These are phyloP conservation scores for Alternaria arborescens DNA, from an alignment of 2,329 filamentous ascomycete genomes.

Conservation along the genomic window DNA sequence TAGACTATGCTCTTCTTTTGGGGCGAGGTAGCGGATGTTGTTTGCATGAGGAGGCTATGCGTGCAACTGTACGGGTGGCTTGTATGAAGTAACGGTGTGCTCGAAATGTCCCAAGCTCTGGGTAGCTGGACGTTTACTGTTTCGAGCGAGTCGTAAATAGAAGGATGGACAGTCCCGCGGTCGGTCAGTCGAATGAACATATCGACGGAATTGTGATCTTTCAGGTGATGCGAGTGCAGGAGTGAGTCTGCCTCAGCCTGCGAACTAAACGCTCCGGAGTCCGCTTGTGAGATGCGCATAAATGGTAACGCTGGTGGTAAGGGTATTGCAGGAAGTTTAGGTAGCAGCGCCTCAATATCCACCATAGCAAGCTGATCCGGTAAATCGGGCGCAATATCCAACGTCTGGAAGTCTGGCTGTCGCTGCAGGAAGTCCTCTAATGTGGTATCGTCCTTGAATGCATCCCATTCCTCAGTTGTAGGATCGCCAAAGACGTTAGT, in stretches of 20 bases:
- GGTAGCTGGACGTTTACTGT: slow-evolving; percentile 72
- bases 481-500: slow-evolving; percentile 30
- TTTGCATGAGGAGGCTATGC: slow-evolving; percentile 72
- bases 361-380: slow-evolving; percentile 53
- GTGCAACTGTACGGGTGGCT: slow-evolving; percentile 79
- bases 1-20: slow-evolving; percentile 48
- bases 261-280: slow-evolving; percentile 50
- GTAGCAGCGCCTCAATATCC: slow-evolving; percentile 50
- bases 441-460: slow-evolving; percentile 42
- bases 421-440: slow-evolving; percentile 53
- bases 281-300: slow-evolving; percentile 38
- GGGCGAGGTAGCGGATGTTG: slow-evolving; percentile 38
- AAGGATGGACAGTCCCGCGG: slow-evolving; percentile 76
- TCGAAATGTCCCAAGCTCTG: slow-evolving; percentile 53
- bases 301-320: slow-evolving; percentile 46
- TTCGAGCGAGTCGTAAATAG: slow-evolving; percentile 85
- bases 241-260: slow-evolving; percentile 52
- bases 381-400: slow-evolving; percentile 50
- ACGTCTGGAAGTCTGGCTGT: slow-evolving; percentile 42
- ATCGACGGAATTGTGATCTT: slow-evolving; percentile 77
- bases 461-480: slow-evolving; percentile 48
- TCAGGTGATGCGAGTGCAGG: slow-evolving; percentile 59
- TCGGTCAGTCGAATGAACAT: slow-evolving; percentile 78
- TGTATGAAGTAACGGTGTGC: slow-evolving; percentile 66
- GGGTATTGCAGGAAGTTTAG: slow-evolving; percentile 51